These are phyloP conservation scores for Phaeosphaeriaceae sp. DNA, from an alignment of 2,329 filamentous ascomycete species.

Conservation along the genomic window DNA sequence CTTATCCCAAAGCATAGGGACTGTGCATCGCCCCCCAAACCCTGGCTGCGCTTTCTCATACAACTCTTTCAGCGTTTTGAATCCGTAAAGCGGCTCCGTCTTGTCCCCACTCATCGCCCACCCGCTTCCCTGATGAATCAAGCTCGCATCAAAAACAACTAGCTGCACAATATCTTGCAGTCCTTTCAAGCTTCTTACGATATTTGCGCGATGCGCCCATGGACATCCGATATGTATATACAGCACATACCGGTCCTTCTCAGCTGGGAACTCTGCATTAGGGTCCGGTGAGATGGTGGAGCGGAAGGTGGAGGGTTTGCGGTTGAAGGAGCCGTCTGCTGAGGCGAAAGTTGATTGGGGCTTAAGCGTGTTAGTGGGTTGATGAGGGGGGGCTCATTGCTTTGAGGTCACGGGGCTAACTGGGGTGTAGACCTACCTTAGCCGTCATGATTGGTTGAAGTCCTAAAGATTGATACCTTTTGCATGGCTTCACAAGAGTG, in stretches of 20 bases:
- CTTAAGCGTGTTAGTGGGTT: not conserved
- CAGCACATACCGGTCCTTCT: constrained; percentile 63
- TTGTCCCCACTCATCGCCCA: constrained; percentile 30
- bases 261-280: constrained; percentile 58
- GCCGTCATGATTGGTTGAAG: not conserved
- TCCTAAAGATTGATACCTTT: not conserved
- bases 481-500: not conserved
- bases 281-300: constrained; percentile 60
- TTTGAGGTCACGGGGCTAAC: too few relatives aligned
- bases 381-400: too few relatives aligned
- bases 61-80: constrained; percentile 61
- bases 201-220: constrained; percentile 63
- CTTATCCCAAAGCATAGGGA: constrained; percentile 77
- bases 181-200: constrained; percentile 57
- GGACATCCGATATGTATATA: constrained; percentile 67
- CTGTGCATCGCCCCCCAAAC: constrained; percentile 68
- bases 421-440: not conserved
- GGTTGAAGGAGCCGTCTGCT: constrained; percentile 62
- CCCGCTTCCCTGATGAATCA: constrained; percentile 41
- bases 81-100: constrained; percentile 29
- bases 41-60: constrained; percentile 72
- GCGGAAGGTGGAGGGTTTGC: constrained; percentile 64
- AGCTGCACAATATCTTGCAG: constrained; percentile 58
- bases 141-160: constrained; percentile 45
- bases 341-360: not conserved